Evolutionary conservation across 2,329 filamentous ascomycete genomes (phyloP).

Genomic region (Taxawa tesnikishii): DNA sequence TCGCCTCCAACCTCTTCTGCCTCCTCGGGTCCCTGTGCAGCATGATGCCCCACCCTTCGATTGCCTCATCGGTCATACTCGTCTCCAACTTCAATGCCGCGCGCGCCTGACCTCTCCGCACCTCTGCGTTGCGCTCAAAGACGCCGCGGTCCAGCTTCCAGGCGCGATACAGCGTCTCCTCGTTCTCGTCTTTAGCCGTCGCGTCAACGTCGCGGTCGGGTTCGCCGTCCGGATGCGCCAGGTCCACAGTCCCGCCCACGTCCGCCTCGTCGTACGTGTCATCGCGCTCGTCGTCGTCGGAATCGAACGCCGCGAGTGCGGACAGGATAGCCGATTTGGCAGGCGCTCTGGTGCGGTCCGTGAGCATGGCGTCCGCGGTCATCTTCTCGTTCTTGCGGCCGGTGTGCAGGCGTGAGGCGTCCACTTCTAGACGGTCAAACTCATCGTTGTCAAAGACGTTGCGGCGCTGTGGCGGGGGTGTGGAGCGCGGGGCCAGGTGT

Average conservation of each 20-base stretch:
- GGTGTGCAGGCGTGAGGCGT: conserved; percentile 59
- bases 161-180: conserved; percentile 60
- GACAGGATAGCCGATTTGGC: conserved; percentile 80
- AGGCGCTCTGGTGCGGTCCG: conserved; percentile 51
- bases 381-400: conserved; percentile 54
- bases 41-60: conserved; percentile 93
- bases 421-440: conserved; percentile 57
- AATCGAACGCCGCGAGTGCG: conserved; percentile 78
- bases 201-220: conserved; percentile 36
- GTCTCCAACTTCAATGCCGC: conserved; percentile 59
- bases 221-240: conserved; percentile 37
- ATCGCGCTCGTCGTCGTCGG: conserved; percentile 90
- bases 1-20: conserved; percentile 57
- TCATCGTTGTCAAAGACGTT: conserved; percentile 76
- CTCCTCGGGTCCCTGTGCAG: conserved; percentile 58
- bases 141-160: conserved; percentile 53
- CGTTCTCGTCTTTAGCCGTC: conserved; percentile 32
- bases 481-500: conserved; percentile 45
- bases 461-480: conserved; percentile 43
- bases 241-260: conserved; percentile 78
- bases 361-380: conserved; percentile 61
- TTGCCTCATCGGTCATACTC: conserved; percentile 81
- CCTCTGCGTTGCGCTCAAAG: conserved; percentile 61
- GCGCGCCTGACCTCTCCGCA: conserved; percentile 52
- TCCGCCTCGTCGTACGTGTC: conserved; percentile 93